Evolutionary conservation across 2,329 filamentous ascomycete species (phyloP), one percentile per base, ranked within the genome.

Genomic region (Colletotrichum navitas): DNA sequence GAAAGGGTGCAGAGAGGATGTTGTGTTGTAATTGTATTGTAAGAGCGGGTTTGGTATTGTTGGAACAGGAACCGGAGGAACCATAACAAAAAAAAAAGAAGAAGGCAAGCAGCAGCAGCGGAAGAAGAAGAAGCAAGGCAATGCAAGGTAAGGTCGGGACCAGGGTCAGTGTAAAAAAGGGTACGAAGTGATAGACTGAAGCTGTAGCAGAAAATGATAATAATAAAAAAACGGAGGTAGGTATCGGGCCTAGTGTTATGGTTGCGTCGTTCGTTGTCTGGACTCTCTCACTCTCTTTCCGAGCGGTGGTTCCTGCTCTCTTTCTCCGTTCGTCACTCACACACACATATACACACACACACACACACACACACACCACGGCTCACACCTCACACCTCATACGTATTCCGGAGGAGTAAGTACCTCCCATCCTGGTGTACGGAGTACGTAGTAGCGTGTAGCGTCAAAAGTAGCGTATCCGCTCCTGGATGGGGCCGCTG

Each of bases 251-350:
- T 63, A 71, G 64, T 72, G 64, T 64, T 71, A 71, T 73, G 72
- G 72, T 72, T 73, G 71, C 71, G 71, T 72, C 71, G 68, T 73
- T 59, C 54, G 72, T 68, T 68, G 68, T 73, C 72, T 72, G 72
- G 72, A 64, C 68, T 36, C 43, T 41, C 47, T 71, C 58, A 43
- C n/a, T 60, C 18, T 41, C 60, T 47, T 58, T 62, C 54, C 62
- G 67, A 60, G 63, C 61, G 54, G 39, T 47, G 47, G 39, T 45
- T 59, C 26, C 26, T 32, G 18, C 59, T 71, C 51, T 59, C 58
- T 59, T 21, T 61, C 21, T 41, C 61, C 47, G 56, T 62, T 29
- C 29, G 29, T 29, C 14, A 61, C 43, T 61, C 52, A 55, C 52
- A 55, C 43, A 45, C 43, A 39, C 12, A 41, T 12, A 41, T 16